Conservation (phyloP, 768 basidiomycete species). For the Cystofilobasidium macerans region DNA sequence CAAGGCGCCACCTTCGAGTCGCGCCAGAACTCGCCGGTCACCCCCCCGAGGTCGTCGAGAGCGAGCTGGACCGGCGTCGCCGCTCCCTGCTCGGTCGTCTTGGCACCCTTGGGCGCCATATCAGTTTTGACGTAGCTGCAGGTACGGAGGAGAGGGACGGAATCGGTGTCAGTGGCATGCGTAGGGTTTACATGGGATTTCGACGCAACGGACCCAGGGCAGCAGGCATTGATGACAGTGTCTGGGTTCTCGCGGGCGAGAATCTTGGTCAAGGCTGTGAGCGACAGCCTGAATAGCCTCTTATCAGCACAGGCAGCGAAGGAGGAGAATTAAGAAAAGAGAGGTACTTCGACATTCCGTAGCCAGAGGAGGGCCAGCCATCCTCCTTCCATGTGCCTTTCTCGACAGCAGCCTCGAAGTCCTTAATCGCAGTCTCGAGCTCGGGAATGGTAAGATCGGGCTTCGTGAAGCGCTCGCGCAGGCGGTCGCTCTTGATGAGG, state of each 20-base stretch:
- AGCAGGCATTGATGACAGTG: slow-evolving; percentile 29
- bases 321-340: not conserved
- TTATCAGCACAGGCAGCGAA: not conserved
- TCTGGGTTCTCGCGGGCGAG: slow-evolving; percentile 24
- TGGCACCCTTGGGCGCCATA: slow-evolving; percentile 23
- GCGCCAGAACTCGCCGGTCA: slow-evolving; percentile 30
- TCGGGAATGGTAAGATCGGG: slow-evolving; percentile 16
- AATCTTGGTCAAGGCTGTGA: slow-evolving; percentile 27
- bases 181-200: too few species aligned
- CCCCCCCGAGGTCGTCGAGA: slow-evolving; percentile 23
- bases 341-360: slow-evolving; percentile 28
- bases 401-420: slow-evolving; percentile 28
- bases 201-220: too few species aligned
- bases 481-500: slow-evolving; percentile 22
- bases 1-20: slow-evolving; percentile 25
- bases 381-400: slow-evolving; percentile 25
- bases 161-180: too few species aligned
- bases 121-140: slow-evolving; percentile 29
- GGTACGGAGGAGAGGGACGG: too few species aligned
- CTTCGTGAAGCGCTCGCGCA: slow-evolving; percentile 20
- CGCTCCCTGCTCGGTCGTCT: slow-evolving; percentile 29
- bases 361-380: slow-evolving; percentile 29
- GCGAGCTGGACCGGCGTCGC: slow-evolving; percentile 30
- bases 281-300: not conserved
- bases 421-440: slow-evolving; percentile 23